phyloP scores from a whole-genome alignment of 768 basidiomycete genomes.

The Agrocybe praecox region DNA sequence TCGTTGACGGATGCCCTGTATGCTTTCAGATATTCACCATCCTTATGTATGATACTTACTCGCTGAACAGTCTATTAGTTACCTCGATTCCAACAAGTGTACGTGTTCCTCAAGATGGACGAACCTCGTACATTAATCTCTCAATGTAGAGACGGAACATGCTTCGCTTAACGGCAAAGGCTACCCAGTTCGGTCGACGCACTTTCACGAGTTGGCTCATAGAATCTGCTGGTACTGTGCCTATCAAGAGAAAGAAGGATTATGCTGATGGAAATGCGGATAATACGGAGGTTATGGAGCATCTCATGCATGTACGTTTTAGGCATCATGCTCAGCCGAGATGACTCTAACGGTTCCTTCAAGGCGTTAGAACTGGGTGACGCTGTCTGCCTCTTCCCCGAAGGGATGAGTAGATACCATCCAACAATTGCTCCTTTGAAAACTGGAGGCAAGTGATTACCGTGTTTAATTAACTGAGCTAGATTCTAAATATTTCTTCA shows the following conservation, averaged over 20 bases:
- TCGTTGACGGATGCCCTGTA: slow-evolving; percentile 87
- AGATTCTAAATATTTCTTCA: slow-evolving; percentile 24
- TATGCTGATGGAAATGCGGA: slow-evolving; percentile 54
- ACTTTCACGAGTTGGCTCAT: slow-evolving; percentile 93
- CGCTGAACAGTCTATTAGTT: slow-evolving; percentile 60
- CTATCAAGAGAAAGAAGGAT: slow-evolving; percentile 79
- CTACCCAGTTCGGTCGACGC: slow-evolving; percentile 79
- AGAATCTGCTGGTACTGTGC: slow-evolving; percentile 85
- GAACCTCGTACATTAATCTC: slow-evolving; percentile 2
- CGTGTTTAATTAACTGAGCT: neutral
- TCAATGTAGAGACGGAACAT: slow-evolving; percentile 66
- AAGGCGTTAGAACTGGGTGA: slow-evolving; percentile 79
- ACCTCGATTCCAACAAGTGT: slow-evolving; percentile 74
- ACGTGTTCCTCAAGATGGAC: slow-evolving; percentile 14
- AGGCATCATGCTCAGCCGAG: slow-evolving; percentile 1
- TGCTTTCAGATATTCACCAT: slow-evolving; percentile 23
- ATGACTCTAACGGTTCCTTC: neutral
- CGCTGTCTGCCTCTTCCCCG: slow-evolving; percentile 83
- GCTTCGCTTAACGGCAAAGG: slow-evolving; percentile 85
- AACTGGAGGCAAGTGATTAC: slow-evolving; percentile 68
- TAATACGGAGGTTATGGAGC: slow-evolving; percentile 70
- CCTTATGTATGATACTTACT: neutral
- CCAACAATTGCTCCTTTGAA: slow-evolving; percentile 87
- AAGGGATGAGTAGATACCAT: slow-evolving; percentile 85
- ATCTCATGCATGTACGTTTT: slow-evolving; percentile 61